These are phyloP conservation scores for Dalechampia spathulata DNA, from an alignment of 441 rosid species.

Conservation along the genomic window DNA sequence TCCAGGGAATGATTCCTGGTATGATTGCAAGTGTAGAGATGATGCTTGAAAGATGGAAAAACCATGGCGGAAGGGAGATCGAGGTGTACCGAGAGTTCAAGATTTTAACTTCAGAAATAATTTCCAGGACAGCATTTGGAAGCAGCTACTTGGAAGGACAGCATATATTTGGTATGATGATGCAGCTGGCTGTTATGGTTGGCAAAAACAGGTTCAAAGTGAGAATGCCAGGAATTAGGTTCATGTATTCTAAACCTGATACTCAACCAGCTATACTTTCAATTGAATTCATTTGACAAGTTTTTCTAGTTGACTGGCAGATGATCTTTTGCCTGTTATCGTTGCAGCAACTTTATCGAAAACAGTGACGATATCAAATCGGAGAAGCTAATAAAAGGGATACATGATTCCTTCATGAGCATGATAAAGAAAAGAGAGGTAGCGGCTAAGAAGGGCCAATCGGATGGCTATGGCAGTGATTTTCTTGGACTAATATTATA, in stretches of 20 bases:
- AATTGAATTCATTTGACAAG: no score
- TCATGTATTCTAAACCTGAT: no score
- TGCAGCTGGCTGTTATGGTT: neutral
- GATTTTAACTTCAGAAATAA: conserved; percentile 12
- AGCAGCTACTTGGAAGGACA: conserved; percentile 24
- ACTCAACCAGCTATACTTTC: no score
- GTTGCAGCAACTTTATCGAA: neutral
- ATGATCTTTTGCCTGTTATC: no score
- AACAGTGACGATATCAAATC: neutral
- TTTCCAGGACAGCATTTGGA: conserved; percentile 21
- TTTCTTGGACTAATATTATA: conserved; percentile 17
- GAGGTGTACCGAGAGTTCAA: conserved; percentile 24
- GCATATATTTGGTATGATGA: conserved; percentile 14
- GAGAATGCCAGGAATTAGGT: neutral
- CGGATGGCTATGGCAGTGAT: neutral
- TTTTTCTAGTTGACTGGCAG: no score
- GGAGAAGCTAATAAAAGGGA: neutral
- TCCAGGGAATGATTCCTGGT: conserved; percentile 10
- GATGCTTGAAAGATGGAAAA: conserved; percentile 29
- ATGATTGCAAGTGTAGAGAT: conserved; percentile 15
- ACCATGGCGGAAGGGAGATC: conserved; percentile 18
- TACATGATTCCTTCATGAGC: neutral
- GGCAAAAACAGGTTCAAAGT: neutral
- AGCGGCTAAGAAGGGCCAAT: neutral
- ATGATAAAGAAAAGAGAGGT: neutral